phyloP scores from a whole-genome alignment of 1,139 yeast genomes.

The Scheffersomyces segobiensis region DNA sequence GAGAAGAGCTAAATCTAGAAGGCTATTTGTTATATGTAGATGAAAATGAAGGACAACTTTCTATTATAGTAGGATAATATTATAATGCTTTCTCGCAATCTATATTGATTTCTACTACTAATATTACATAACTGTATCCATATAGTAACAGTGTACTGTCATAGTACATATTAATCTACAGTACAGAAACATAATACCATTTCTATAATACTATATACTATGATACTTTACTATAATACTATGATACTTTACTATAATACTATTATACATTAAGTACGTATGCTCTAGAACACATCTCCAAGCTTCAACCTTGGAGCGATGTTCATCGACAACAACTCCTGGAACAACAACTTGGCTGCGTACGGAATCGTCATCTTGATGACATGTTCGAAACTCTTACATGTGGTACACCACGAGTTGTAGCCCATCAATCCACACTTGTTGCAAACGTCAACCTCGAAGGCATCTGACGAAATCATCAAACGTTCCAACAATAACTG shows the following conservation, averaged over 20 bases:
- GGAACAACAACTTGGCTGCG: constrained; percentile 95
- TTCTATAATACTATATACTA: not conserved
- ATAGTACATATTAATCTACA: too few species aligned
- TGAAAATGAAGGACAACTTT: too few species aligned
- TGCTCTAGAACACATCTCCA: constrained; percentile 70
- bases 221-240: not conserved
- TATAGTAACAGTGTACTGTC: not conserved
- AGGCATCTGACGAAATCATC: constrained; percentile 97
- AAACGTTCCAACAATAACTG: constrained; percentile 89
- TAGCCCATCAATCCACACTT: constrained; percentile 98
- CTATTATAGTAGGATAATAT: too few species aligned
- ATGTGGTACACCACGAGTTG: constrained; percentile 95
- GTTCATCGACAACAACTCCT: constrained; percentile 94
- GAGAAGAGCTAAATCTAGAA: too few species aligned
- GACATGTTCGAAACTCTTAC: constrained; percentile 84
- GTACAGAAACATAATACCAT: not conserved
- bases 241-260: not conserved
- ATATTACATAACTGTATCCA: too few species aligned
- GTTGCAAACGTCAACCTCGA: constrained; percentile 94
- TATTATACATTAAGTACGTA: not conserved
- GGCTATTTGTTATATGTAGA: too few species aligned
- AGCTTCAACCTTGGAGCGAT: constrained; percentile 92
- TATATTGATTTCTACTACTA: too few species aligned
- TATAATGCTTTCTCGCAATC: too few species aligned
- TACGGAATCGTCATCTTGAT: constrained; percentile 97